Evolutionary conservation across 371 early-diverging fungal genomes (phyloP), one percentile per base, ranked within the genome.

Genomic region (Apophysomyces trapeziformis): DNA sequence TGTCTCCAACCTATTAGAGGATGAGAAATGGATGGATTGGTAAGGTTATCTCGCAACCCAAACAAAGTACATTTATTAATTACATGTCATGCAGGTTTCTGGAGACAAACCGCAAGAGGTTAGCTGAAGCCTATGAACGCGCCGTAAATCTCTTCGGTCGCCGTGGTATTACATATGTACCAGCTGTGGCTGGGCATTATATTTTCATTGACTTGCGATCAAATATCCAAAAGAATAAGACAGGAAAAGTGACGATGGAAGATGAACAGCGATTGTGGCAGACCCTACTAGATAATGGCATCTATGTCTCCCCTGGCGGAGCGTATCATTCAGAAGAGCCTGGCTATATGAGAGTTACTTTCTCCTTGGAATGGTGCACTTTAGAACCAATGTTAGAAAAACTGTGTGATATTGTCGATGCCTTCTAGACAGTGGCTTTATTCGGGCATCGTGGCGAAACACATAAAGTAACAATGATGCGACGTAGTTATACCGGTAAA

Each of bases 281-380:
- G 8, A 71, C 75, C 56, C 66, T 84, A 69, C 58, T 92, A 9
- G 67, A 81, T 4, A 61, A 77, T 13, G 86, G 86, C 1, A 84
- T 92, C 0, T 92, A 88, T 61, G 67, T 91, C 35, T 84, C 87
- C 1, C 74, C 85, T n/a, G 91, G 92, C 0, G 78, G 77, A 57
- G 89, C 81, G 1, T 92, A 92, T 66, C 85, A 81, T 61, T 69
- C 81, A 2, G 63, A 72, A 7, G 75, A 77, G 43, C 79, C 82
- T 4, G 93, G 95, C 0, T 91, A 83, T 74, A 89, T 90, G 71
- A 82, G 95, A n/a, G 50, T 92, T 57, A 79, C 79, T 4, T 74
- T 74, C 61, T 54, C 72, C n/a, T 38, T 75, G 13, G 45, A 66
- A 44, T 64, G 68, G 66, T 60, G 68, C 5, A 50, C 41, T 12